Evolutionary conservation across 345 rosid species (phyloP), one percentile per base, ranked within the genome.

Genomic region (Populus nigra): DNA sequence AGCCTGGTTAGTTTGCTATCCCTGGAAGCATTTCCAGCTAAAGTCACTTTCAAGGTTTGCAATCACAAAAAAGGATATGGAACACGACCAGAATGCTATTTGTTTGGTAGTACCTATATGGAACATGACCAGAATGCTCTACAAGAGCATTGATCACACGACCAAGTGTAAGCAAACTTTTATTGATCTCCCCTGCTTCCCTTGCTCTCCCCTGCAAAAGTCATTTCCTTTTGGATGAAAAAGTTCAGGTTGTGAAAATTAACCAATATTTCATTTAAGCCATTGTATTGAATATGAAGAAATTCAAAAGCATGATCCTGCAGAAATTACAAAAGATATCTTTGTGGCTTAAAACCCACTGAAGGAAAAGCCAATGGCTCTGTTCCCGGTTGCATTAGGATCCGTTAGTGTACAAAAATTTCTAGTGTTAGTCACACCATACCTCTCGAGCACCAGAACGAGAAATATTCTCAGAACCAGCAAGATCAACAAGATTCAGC

Each of bases 371-470:
- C 47, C 47, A 43, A 43, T 43, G 47, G 43, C 39, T 22, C n/a
- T 78, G 49, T 71, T 65, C 66, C 57, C 39, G 36, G 41, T 49
- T 53, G 61, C n/a, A 47, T 71, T 13, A 47, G 20, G 5, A 16
- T 57, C 33, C 10, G 22, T 29, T 65, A 73, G 39, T 27, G 36
- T 55, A 25, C 29, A n/a, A 10, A n/a, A 59, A n/a, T n/a, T 59
- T 59, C 25, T 29, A 70, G 9, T 68, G 59, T 43, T 79, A 43
- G 39, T 73, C 62, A 62, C 27, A 36, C 47, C 78, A 71, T 88
- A 96, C 98, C 96, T 96, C 99, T 77, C 97, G 83, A 27, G 98
- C 99, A 76, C 99, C 99, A 68, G 99, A 96, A 29, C 98, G 97
- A 9, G 97, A 93, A 84, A 96, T 96, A 86, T 96, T 96, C 88